phyloP scores from a whole-genome alignment of 192 early-diverging fungal species.

The Backusella liffmaniae region DNA sequence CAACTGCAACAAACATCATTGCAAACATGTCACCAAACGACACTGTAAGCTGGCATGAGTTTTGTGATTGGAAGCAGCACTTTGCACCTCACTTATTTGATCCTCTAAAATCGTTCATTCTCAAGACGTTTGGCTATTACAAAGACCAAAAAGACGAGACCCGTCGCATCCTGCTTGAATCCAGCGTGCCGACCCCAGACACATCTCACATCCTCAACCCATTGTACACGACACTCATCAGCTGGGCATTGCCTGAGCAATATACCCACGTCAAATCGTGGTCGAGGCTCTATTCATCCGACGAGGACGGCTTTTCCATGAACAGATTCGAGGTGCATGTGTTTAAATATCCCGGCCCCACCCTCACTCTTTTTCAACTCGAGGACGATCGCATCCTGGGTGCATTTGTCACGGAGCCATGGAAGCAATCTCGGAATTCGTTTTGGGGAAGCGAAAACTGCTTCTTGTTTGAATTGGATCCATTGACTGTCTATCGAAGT shows the following conservation, averaged over 20 bases:
- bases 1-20: not conserved
- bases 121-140: conserved; percentile 44
- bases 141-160: not conserved
- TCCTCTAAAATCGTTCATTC: conserved; percentile 43
- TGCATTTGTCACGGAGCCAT: conserved; percentile 51
- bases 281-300: conserved; percentile 45
- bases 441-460: conserved; percentile 47
- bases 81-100: conserved; percentile 46
- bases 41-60: not conserved
- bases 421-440: conserved; percentile 42
- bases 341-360: conserved; percentile 59
- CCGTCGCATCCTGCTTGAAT: conserved; percentile 8
- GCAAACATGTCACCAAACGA: not conserved
- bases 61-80: conserved; percentile 27
- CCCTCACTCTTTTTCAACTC: conserved; percentile 41
- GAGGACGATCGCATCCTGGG: conserved; percentile 37
- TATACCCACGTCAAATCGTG: conserved; percentile 28
- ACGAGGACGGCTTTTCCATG: conserved; percentile 56
- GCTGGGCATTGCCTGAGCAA: conserved; percentile 44
- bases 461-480: conserved; percentile 48
- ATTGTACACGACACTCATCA: conserved; percentile 36
- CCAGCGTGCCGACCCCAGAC: conserved; percentile 13
- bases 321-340: conserved; percentile 51
- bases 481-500: conserved; percentile 43
- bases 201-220: conserved; percentile 37